A percentile compares a stretch with the other conserved stretches of the same genome.
Conservation (phyloP, 306 rosid species). For the Alnus glutinosa region DNA sequence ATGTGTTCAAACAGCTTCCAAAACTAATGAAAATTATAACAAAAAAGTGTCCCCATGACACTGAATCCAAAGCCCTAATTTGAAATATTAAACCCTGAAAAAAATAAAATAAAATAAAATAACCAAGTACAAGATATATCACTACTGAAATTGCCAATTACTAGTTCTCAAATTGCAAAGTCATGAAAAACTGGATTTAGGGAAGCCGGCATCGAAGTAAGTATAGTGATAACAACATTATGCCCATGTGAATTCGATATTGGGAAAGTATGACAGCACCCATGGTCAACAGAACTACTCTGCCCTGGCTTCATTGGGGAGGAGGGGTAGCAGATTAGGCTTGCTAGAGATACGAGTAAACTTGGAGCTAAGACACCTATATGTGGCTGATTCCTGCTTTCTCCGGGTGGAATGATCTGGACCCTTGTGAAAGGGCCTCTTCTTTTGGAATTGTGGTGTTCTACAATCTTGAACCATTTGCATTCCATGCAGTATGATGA, state of each 20-base stretch:
- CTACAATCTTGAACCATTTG: background rate
- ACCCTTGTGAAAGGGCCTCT: no score
- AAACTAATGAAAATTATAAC: background rate
- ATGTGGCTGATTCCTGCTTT: no score
- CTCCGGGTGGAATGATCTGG: no score
- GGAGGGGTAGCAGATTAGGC: no score
- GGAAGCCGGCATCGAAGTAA: background rate
- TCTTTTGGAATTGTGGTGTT: background rate
- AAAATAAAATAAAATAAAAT: background rate
- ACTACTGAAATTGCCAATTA: background rate
- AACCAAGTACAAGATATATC: background rate
- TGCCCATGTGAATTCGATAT: background rate
- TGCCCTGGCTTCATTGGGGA: no score
- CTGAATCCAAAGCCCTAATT: background rate
- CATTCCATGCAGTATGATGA: background rate
- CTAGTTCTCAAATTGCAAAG: background rate
- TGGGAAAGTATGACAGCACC: background rate
- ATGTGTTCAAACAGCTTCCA: background rate
- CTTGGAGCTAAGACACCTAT: no score
- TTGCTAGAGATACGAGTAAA: no score
- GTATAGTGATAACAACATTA: background rate
- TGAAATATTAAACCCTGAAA: background rate
- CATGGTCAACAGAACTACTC: background rate
- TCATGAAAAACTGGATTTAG: background rate
- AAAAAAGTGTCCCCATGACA: background rate